A percentile compares a stretch with the other conserved stretches of the same genome.
Evolutionary conservation across 2,329 filamentous ascomycete species (phyloP).

Genomic region (Colletotrichum euphorbiae): DNA sequence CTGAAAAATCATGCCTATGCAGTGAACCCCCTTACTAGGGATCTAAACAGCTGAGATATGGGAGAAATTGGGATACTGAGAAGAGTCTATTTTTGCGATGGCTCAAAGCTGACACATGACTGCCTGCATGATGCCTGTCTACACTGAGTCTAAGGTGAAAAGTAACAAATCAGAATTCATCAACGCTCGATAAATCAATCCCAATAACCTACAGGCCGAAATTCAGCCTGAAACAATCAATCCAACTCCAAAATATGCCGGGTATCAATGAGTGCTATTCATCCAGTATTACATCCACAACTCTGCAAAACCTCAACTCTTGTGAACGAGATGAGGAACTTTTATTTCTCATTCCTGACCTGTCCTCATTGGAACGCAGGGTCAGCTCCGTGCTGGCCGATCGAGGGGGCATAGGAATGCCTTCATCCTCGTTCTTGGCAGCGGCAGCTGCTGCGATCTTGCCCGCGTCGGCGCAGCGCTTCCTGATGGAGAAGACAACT

Average conservation of each 20-base stretch:
- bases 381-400: slow-evolving; percentile 27
- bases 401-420: background rate
- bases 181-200: background rate
- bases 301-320: background rate
- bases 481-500: slow-evolving; percentile 43
- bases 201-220: background rate
- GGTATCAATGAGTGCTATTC: slow-evolving; percentile 4
- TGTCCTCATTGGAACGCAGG: slow-evolving; percentile 24
- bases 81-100: background rate
- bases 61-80: background rate
- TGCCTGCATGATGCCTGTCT: background rate
- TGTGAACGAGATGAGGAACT: background rate
- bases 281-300: background rate
- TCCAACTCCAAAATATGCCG: background rate
- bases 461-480: slow-evolving; percentile 37
- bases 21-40: too few relatives aligned
- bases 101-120: background rate
- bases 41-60: too few relatives aligned
- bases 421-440: background rate
- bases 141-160: background rate
- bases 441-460: slow-evolving; percentile 13
- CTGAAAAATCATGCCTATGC: too few relatives aligned
- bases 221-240: background rate
- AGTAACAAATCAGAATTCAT: background rate
- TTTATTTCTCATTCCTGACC: slow-evolving; percentile 18